Conservation (phyloP, 257 asterid genomes). For the Solanum paucissectum region DNA sequence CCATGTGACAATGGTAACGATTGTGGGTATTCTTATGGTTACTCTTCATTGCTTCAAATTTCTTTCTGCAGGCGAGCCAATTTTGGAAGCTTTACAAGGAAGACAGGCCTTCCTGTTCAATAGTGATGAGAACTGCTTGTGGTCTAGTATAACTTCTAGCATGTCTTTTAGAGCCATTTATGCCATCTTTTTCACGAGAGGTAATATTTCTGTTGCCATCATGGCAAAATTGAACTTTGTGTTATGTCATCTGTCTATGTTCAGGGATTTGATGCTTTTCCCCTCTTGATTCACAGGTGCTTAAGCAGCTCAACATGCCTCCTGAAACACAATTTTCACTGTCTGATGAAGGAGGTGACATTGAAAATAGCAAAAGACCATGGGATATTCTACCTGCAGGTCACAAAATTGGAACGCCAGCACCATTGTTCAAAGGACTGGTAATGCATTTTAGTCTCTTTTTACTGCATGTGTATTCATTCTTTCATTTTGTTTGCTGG, state of each 20-base stretch:
- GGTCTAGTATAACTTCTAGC: conserved; percentile 90
- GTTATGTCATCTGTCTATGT: not conserved
- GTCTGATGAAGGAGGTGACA: conserved; percentile 54
- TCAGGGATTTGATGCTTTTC: not conserved
- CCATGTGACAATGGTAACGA: not conserved
- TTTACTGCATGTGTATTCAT: not conserved
- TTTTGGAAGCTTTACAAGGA: conserved; percentile 98
- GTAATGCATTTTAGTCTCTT: conserved; percentile 20
- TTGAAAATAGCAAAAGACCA: conserved; percentile 68
- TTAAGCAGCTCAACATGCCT: conserved; percentile 90
- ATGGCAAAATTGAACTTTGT: not conserved
- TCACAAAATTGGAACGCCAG: conserved; percentile 81
- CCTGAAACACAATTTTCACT: conserved; percentile 48
- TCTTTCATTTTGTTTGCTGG: not conserved
- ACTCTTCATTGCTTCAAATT: not conserved
- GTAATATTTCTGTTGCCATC: conserved; percentile 20
- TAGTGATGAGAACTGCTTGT: conserved; percentile 79
- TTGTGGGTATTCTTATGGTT: not conserved
- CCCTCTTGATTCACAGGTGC: conserved; percentile 37
- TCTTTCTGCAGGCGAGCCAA: conserved; percentile 55
- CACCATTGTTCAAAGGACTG: conserved; percentile 74
- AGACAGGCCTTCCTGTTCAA: conserved; percentile 54
- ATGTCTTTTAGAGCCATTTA: conserved; percentile 84
- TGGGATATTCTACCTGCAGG: conserved; percentile 82
- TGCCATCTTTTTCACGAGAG: conserved; percentile 86